These are phyloP conservation scores for Alternaria dauci DNA, from an alignment of 2,329 filamentous ascomycete genomes.

Conservation along the genomic window DNA sequence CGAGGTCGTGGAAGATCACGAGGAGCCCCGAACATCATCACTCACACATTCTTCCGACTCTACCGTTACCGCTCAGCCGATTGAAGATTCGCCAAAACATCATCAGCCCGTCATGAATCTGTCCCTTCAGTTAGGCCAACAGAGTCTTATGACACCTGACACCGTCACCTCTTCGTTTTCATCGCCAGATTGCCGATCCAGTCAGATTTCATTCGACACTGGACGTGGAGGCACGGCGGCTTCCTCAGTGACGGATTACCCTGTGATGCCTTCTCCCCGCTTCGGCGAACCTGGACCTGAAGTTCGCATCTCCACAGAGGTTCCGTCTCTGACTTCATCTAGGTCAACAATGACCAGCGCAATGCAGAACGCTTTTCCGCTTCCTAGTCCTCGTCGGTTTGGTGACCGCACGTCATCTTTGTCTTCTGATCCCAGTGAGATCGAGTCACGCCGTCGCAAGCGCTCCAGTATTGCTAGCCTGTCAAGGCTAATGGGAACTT, in stretches of 20 bases:
- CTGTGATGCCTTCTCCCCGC: conserved; percentile 73
- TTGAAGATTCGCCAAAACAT: conserved; percentile 46
- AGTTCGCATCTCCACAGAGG: conserved; percentile 74
- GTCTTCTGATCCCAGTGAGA: conserved; percentile 51
- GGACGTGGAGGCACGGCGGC: conserved; percentile 78
- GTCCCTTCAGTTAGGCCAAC: conserved; percentile 49
- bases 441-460: conserved; percentile 68
- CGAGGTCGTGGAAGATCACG: conserved; percentile 57
- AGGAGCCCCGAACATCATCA: conserved; percentile 59
- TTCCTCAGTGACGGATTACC: conserved; percentile 76
- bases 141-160: conserved; percentile 71
- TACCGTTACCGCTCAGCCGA: conserved; percentile 52
- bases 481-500: conserved; percentile 76
- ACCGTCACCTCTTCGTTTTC: conserved; percentile 66
- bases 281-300: conserved; percentile 79
- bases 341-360: conserved; percentile 77
- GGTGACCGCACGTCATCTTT: conserved; percentile 53
- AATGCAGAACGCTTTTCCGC: conserved; percentile 64
- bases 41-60: conserved; percentile 61
- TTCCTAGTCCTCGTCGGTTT: conserved; percentile 53
- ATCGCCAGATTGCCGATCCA: conserved; percentile 70
- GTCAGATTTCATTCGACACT: conserved; percentile 71
- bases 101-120: conserved; percentile 49
- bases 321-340: conserved; percentile 78
- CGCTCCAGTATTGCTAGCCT: conserved; percentile 79